Evolutionary conservation across 805 yeast species (phyloP).

Genomic region (Yamadazyma nakazawae): DNA sequence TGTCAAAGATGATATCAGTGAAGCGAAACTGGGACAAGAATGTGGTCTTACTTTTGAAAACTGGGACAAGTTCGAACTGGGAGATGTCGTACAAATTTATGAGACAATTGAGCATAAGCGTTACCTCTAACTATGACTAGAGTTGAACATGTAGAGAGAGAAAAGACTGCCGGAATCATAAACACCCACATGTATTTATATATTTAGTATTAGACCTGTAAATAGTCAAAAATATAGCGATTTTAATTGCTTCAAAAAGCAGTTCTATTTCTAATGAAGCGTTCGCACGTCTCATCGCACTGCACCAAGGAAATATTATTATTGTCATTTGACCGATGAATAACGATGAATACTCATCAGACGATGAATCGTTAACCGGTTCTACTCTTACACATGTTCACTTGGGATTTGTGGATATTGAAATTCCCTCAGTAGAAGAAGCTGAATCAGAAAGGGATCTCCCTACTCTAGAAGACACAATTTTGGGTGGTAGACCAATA

Average conservation of each 20-base stretch:
- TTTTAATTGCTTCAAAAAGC: not conserved
- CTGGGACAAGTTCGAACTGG: slow-evolving; percentile 68
- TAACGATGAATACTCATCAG: slow-evolving; percentile 50
- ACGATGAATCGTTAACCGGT: slow-evolving; percentile 41
- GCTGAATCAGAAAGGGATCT: slow-evolving; percentile 34
- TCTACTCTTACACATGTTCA: slow-evolving; percentile 37
- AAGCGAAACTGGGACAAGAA: slow-evolving; percentile 81
- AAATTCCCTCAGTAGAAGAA: slow-evolving; percentile 29
- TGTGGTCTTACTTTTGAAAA: slow-evolving; percentile 77
- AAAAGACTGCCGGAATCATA: no score
- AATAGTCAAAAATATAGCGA: slow-evolving; percentile 4
- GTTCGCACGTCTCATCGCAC: slow-evolving; percentile 28
- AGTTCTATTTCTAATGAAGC: not conserved
- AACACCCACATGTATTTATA: not conserved
- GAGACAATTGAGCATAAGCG: slow-evolving; percentile 55
- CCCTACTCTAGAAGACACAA: slow-evolving; percentile 58
- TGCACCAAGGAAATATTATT: not conserved
- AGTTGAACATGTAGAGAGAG: no score
- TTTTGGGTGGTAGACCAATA: slow-evolving; percentile 69
- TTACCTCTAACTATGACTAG: slow-evolving; percentile 23
- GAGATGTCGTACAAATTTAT: slow-evolving; percentile 70
- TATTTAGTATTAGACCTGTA: not conserved
- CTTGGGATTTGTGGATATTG: slow-evolving; percentile 67
- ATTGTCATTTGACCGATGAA: not conserved
- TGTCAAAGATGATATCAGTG: slow-evolving; percentile 72